Conservation (phyloP, 495 filamentous ascomycete genomes). For the Pyrenopolyporus hunteri region DNA sequence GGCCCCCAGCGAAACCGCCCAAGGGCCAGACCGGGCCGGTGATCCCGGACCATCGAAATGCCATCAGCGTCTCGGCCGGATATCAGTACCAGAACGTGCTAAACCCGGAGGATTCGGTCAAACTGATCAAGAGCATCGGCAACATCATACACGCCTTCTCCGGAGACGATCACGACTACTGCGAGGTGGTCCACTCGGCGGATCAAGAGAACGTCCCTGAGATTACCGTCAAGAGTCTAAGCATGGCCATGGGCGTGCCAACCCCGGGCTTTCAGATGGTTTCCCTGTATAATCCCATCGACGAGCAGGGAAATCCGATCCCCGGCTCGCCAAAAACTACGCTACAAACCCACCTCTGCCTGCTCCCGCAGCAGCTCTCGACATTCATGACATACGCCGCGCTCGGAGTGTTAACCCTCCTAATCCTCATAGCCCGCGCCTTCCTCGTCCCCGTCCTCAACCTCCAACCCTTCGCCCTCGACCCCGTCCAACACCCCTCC, state of each 20-base stretch:
- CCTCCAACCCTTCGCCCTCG: slow-evolving; percentile 53
- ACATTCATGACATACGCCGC: slow-evolving; percentile 80
- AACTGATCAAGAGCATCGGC: slow-evolving; percentile 73
- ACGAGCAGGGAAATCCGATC: slow-evolving; percentile 63
- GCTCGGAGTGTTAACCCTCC: slow-evolving; percentile 64
- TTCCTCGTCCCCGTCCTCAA: slow-evolving; percentile 58
- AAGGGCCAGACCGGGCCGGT: slow-evolving; percentile 60
- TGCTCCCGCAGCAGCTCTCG: slow-evolving; percentile 84
- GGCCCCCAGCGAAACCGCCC: slow-evolving; percentile 69
- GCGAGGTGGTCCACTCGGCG: slow-evolving; percentile 79
- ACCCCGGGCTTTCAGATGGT: slow-evolving; percentile 86
- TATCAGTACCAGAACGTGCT: slow-evolving; percentile 99
- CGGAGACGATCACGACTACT: slow-evolving; percentile 98
- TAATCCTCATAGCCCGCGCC: slow-evolving; percentile 65
- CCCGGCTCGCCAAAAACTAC: slow-evolving; percentile 57
- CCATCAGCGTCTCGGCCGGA: slow-evolving; percentile 74
- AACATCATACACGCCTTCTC: slow-evolving; percentile 84
- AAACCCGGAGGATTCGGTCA: slow-evolving; percentile 70
- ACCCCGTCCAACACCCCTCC: slow-evolving; percentile 29
- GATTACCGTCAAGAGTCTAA: slow-evolving; percentile 92
- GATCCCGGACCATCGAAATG: slow-evolving; percentile 74
- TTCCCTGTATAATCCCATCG: slow-evolving; percentile 90
- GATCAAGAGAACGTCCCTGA: slow-evolving; percentile 71
- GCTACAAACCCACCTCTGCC: slow-evolving; percentile 85
- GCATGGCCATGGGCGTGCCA: slow-evolving; percentile 96